Percentiles rank a stretch among this genome's conserved stretches.
phyloP scores from a whole-genome alignment of 352 stramenopile species.

The Halophytophthora batemanensis region DNA sequence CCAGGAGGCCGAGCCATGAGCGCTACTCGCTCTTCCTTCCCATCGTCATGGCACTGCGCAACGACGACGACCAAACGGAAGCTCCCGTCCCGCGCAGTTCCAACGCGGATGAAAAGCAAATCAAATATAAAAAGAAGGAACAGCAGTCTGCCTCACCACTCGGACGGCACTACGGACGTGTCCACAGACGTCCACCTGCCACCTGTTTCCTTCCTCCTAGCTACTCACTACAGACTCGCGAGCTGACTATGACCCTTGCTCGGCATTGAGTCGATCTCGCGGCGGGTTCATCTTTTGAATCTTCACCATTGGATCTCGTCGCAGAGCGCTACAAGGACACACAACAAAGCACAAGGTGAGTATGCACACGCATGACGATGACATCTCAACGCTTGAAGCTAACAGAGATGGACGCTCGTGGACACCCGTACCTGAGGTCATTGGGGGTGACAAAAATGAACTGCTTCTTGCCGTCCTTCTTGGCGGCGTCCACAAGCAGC shows the following conservation, averaged over 20 bases:
- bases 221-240: too few relatives aligned
- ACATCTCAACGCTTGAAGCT: too few relatives aligned
- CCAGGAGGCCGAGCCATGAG: conserved; percentile 56
- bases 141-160: too few relatives aligned
- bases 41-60: too few relatives aligned
- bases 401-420: not conserved
- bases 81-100: too few relatives aligned
- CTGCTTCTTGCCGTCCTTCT: conserved; percentile 73
- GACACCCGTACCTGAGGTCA: conserved; percentile 77
- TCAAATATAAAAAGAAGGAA: too few relatives aligned
- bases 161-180: too few relatives aligned
- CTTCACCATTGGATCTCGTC: conserved; percentile 73
- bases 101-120: too few relatives aligned
- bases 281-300: conserved; percentile 89
- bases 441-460: conserved; percentile 90
- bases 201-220: too few relatives aligned
- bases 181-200: too few relatives aligned
- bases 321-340: conserved; percentile 46
- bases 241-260: conserved; percentile 11
- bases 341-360: not conserved
- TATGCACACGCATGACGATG: not conserved
- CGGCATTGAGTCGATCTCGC: conserved; percentile 69
- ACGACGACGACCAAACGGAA: too few relatives aligned
- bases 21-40: too few relatives aligned
- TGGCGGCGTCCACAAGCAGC: conserved; percentile 87